These are phyloP conservation scores for Metarhizium album DNA, from an alignment of 2,329 filamentous ascomycete species.

Conservation along the genomic window DNA sequence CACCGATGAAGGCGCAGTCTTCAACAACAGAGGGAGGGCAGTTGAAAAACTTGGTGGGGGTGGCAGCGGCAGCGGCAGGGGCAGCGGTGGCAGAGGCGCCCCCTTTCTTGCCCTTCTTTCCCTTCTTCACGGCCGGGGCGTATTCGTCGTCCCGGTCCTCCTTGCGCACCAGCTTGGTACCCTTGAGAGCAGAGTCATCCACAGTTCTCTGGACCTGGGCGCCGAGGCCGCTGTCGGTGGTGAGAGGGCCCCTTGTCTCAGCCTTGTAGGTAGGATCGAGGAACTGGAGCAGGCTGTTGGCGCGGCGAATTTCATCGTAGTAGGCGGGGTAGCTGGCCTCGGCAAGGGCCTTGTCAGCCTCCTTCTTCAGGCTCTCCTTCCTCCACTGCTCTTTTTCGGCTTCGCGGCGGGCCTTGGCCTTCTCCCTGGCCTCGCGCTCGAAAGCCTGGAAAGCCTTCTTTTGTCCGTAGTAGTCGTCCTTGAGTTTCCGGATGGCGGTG, in stretches of 20 bases:
- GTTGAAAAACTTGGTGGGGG: conserved; percentile 56
- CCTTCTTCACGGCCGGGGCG: conserved; percentile 69
- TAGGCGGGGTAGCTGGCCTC: conserved; percentile 82
- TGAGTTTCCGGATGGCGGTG: conserved; percentile 69
- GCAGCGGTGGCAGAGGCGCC: conserved; percentile 36
- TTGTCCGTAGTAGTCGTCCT: conserved; percentile 76
- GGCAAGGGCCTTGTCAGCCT: conserved; percentile 64
- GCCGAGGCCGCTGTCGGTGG: conserved; percentile 60
- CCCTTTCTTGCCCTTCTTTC: conserved; percentile 71
- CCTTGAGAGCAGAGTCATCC: conserved; percentile 75
- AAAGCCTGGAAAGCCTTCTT: conserved; percentile 75
- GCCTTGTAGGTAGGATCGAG: conserved; percentile 66
- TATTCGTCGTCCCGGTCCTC: conserved; percentile 82
- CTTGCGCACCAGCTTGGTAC: conserved; percentile 74
- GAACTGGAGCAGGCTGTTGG: conserved; percentile 79
- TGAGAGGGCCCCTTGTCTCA: conserved; percentile 53
- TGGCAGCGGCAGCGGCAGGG: conserved; percentile 34
- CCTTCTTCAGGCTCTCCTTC: conserved; percentile 64
- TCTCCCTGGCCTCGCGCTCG: conserved; percentile 73
- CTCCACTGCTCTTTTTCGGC: conserved; percentile 67
- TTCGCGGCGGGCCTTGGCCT: conserved; percentile 65
- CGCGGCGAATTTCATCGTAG: conserved; percentile 82
- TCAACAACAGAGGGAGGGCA: conserved; percentile 86
- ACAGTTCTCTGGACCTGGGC: conserved; percentile 75
- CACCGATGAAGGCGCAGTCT: conserved; percentile 71